These are phyloP conservation scores for Aspergillus carlsbadensis DNA, from an alignment of 495 filamentous ascomycete species.

Conservation along the genomic window DNA sequence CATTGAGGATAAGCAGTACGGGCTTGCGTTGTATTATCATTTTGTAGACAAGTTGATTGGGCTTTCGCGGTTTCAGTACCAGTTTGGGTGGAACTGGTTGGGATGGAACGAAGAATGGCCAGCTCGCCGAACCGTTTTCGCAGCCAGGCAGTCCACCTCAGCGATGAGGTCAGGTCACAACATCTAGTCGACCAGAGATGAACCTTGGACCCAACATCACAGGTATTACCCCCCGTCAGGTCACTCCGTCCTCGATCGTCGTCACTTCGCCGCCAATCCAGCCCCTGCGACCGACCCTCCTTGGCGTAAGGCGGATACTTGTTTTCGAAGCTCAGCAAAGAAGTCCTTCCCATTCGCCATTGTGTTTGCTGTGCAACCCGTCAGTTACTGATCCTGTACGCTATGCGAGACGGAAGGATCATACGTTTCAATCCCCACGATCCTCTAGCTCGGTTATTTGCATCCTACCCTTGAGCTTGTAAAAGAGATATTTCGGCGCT, in stretches of 20 bases:
- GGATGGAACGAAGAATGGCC: conserved; percentile 63
- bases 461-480: conserved; percentile 44
- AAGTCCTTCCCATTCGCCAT: conserved; percentile 57
- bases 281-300: conserved; percentile 42
- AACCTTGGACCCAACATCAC: background rate
- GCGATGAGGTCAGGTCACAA: background rate
- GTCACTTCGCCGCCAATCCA: conserved; percentile 20
- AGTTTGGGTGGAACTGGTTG: conserved; percentile 64
- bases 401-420: background rate
- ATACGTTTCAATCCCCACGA: conserved; percentile 54
- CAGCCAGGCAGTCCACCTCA: background rate
- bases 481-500: conserved; percentile 37
- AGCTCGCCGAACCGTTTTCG: background rate
- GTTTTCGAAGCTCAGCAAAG: conserved; percentile 52
- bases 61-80: conserved; percentile 49
- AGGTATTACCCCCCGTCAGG: background rate
- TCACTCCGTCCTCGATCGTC: background rate
- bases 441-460: conserved; percentile 36
- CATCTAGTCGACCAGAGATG: conserved; percentile 14
- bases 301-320: conserved; percentile 44
- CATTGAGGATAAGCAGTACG: conserved; percentile 40
- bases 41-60: conserved; percentile 59
- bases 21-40: conserved; percentile 68
- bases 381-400: conserved; percentile 15
- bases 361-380: conserved; percentile 38